phyloP scores from a whole-genome alignment of 2,329 filamentous ascomycete genomes.

The Cladobotryum protrusum region DNA sequence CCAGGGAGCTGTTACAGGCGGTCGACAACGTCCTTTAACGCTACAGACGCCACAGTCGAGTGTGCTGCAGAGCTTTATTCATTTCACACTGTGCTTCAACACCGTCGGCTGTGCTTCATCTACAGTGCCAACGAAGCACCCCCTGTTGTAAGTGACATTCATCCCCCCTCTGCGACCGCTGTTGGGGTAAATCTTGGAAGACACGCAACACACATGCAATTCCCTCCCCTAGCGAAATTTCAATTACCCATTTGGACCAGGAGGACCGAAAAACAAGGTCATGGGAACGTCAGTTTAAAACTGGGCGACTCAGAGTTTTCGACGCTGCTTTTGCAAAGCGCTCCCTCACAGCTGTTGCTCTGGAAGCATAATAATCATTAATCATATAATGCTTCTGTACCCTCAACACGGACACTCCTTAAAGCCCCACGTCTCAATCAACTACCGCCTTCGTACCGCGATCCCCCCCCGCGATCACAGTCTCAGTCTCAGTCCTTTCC shows the following conservation, averaged over 20 bases:
- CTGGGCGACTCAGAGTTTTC: no score
- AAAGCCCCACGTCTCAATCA: neutral
- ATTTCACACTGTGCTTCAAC: constrained; percentile 8
- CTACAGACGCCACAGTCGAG: constrained; percentile 4
- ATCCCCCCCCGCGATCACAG: constrained; percentile 3
- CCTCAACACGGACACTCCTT: neutral
- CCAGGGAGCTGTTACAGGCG: no score
- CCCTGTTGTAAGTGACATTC: constrained; percentile 9
- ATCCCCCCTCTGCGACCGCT: constrained; percentile 6
- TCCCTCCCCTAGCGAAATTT: no score
- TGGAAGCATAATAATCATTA: neutral
- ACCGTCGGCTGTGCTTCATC: neutral
- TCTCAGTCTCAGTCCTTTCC: neutral
- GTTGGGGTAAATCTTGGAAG: constrained; percentile 6
- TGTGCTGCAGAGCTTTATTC: neutral
- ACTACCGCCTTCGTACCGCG: constrained; percentile 5
- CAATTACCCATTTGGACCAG: no score
- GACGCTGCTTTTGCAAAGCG: no score
- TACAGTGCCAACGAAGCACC: constrained; percentile 8
- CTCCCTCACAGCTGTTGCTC: neutral
- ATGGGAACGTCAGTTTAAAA: neutral
- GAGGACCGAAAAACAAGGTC: neutral
- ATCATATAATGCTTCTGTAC: constrained; percentile 4
- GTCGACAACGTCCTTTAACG: constrained; percentile 2
- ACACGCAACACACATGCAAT: constrained; percentile 8